Conservation (phyloP, 257 asterid genomes). For the Nicotiana otophora region DNA sequence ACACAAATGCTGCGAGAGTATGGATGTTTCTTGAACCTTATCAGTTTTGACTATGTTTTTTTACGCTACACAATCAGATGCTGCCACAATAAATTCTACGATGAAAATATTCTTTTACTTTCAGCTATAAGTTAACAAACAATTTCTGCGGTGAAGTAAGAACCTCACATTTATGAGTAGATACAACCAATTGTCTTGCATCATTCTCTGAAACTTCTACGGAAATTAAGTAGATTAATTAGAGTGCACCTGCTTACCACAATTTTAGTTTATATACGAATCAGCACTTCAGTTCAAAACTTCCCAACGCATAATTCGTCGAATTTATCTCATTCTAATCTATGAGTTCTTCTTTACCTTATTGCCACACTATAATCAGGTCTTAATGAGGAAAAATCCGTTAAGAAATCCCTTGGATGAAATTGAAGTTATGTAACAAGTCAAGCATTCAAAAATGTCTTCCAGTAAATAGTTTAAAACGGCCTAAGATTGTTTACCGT, state of each 20-base stretch:
- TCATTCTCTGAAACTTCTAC: background rate
- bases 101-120: background rate
- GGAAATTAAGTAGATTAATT: background rate
- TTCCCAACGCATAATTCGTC: background rate
- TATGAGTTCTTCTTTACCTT: background rate
- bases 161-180: background rate
- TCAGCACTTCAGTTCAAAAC: background rate
- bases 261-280: background rate
- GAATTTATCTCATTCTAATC: background rate
- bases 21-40: background rate
- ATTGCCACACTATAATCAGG: background rate
- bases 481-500: constrained; percentile 33
- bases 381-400: background rate
- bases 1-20: background rate
- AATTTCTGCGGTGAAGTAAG: background rate
- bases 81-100: background rate
- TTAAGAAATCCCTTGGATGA: background rate
- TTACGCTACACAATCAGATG: background rate
- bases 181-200: background rate
- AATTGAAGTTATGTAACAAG: background rate
- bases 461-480: background rate
- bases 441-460: background rate
- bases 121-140: background rate
- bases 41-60: background rate
- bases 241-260: background rate